Evolutionary conservation across 2,329 filamentous ascomycete genomes (phyloP), one percentile per base, ranked within the genome.

Genomic region (Dryadomyces quercus-mongolicae): DNA sequence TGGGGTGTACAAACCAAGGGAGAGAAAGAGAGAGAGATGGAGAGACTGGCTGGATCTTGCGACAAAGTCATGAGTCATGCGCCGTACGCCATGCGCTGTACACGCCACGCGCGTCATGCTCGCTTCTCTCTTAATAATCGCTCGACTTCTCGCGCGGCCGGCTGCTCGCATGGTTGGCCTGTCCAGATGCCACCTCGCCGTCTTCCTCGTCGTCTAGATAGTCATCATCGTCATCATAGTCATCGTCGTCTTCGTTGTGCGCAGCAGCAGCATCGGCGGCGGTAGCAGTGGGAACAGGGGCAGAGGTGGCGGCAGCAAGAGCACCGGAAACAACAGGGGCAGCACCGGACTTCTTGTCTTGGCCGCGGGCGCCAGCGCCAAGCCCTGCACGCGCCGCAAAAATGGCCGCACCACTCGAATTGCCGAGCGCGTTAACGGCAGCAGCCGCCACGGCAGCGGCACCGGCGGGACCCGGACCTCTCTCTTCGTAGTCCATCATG

Each of bases 401-500:
- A n/a, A 20, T 20, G 5, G 42, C 42, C 7, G 42, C 61, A 5
- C 47, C 50, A 13, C 57, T 57, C 3, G 61, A 60, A 2, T 65
- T 61, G 15, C 62, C 56, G 5, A 61, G 58, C 13, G 65, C 63
- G 8, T 60, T 6, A 13, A 44, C 40, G 21, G 45, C 21, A 9
- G 36, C 52, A 46, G 22, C 20, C 8, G 20, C 53, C 50, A 1
- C 42, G 38, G 8, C 52, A 50, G 15, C 58, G 52, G 9, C 36
- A 1, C 38, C 49, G n/a, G 49, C 49, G n/a, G 42, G 42, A 20
- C 42, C 42, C 3, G 42, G 36, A 10, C 52, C 46, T 8, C 65
- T 62, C 40, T 65, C 61, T 6, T 65, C 60, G 7, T 64, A 61
- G 22, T 59, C 59, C 12, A 64, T 63, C 7, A 62, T 62, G 9